Percentiles rank a stretch among this genome's conserved stretches.
Evolutionary conservation across 805 yeast genomes (phyloP).

Genomic region (Suhomyces canberraensis): DNA sequence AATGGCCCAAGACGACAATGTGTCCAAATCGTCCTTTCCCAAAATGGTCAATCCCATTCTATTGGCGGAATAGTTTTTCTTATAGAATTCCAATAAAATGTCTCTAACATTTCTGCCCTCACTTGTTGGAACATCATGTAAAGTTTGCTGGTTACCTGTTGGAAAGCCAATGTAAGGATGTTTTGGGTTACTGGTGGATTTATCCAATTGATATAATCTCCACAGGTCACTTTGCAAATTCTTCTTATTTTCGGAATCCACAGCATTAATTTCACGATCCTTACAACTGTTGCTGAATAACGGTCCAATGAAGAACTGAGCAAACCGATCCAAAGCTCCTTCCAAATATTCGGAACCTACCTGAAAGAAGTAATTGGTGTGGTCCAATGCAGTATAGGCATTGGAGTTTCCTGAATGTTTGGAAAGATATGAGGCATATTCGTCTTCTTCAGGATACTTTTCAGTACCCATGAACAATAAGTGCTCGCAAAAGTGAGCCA

Average conservation of each 20-base stretch:
- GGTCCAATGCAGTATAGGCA: constrained; percentile 86
- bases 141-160: constrained; percentile 81
- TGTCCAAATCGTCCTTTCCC: constrained; percentile 76
- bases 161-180: constrained; percentile 89
- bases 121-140: constrained; percentile 60
- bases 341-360: constrained; percentile 69
- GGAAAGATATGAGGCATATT: constrained; percentile 68
- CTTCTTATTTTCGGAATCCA: constrained; percentile 93
- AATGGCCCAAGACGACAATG: constrained; percentile 66
- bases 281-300: constrained; percentile 70
- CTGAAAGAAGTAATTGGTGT: constrained; percentile 90
- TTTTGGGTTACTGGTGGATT: constrained; percentile 61
- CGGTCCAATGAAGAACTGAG: constrained; percentile 89
- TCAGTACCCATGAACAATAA: constrained; percentile 75
- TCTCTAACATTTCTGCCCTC: constrained; percentile 74
- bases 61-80: constrained; percentile 73
- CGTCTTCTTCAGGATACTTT: constrained; percentile 73
- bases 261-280: constrained; percentile 91
- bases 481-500: constrained; percentile 71
- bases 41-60: constrained; percentile 83
- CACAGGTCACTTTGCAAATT: constrained; percentile 86
- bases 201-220: constrained; percentile 84
- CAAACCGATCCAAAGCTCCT: constrained; percentile 88
- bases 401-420: constrained; percentile 87
- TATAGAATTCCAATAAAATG: constrained; percentile 73